Conservation (phyloP, 1,284 basidiomycete species). For the Fistulina hepatica region DNA sequence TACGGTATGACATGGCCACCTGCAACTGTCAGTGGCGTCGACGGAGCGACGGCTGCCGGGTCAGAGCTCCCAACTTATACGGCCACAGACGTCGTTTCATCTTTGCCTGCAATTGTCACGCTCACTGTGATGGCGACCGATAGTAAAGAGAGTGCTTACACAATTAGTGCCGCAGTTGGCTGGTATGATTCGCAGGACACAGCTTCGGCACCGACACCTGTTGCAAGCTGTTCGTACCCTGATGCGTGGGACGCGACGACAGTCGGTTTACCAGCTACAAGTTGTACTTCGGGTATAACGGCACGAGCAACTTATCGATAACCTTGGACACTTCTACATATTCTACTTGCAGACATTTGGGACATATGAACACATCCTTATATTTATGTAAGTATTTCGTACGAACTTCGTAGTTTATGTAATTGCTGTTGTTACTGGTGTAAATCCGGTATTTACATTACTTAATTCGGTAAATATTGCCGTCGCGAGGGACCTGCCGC, state of each 20-base stretch:
- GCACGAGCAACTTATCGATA: too few species aligned
- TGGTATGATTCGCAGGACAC: conserved; percentile 48
- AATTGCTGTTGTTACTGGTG: too few species aligned
- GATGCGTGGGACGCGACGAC: conserved; percentile 29
- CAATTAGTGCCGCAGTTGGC: conserved; percentile 39
- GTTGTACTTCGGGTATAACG: too few species aligned
- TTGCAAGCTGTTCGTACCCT: conserved; percentile 41
- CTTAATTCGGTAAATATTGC: too few species aligned
- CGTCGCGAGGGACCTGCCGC: too few species aligned
- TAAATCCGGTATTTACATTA: too few species aligned
- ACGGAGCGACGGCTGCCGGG: conserved; percentile 33
- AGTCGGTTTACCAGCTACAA: conserved; percentile 7
- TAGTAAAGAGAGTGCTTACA: conserved; percentile 33
- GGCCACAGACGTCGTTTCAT: conserved; percentile 47
- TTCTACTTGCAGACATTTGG: too few species aligned
- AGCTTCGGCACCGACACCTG: conserved; percentile 29
- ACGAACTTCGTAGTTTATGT: too few species aligned
- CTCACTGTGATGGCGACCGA: conserved; percentile 34
- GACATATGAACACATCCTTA: too few species aligned
- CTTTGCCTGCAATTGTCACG: too few species aligned
- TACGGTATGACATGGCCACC: conserved; percentile 51
- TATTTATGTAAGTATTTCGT: too few species aligned
- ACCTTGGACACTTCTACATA: too few species aligned
- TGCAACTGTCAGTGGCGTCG: conserved; percentile 32
- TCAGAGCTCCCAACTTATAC: conserved; percentile 56